Evolutionary conservation across 352 stramenopile genomes (phyloP).

Genomic region (Globisporangium nagaii): DNA sequence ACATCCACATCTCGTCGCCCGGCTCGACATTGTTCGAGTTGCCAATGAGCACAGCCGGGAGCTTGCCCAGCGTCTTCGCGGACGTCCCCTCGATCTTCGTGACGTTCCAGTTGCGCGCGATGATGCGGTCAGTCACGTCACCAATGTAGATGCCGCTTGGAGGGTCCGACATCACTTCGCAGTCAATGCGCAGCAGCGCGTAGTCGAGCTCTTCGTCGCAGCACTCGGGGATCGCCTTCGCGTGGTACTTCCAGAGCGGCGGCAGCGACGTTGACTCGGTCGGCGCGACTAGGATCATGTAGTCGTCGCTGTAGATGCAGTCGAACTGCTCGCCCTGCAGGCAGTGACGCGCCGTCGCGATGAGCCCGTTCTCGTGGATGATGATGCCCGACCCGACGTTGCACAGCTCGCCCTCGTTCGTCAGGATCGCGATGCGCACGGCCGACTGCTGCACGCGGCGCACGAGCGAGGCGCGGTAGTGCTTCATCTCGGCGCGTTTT

Average conservation of each 20-base stretch:
- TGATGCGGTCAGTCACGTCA: slow-evolving; percentile 83
- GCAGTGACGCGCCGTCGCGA: slow-evolving; percentile 76
- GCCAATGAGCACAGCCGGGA: slow-evolving; percentile 72
- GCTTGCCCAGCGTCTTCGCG: slow-evolving; percentile 58
- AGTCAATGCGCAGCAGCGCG: slow-evolving; percentile 75
- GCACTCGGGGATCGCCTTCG: slow-evolving; percentile 72
- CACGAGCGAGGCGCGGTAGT: slow-evolving; percentile 80
- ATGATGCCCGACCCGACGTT: slow-evolving; percentile 87
- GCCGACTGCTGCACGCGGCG: slow-evolving; percentile 82
- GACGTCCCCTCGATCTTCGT: slow-evolving; percentile 76
- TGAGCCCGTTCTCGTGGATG: slow-evolving; percentile 72
- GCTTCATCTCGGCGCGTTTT: slow-evolving; percentile 79
- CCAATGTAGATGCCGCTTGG: slow-evolving; percentile 86
- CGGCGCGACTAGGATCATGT: slow-evolving; percentile 81
- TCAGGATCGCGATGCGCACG: slow-evolving; percentile 81
- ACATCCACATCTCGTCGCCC: slow-evolving; percentile 89
- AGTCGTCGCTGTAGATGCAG: slow-evolving; percentile 84
- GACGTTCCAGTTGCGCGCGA: slow-evolving; percentile 78
- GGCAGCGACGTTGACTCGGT: slow-evolving; percentile 77
- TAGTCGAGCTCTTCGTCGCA: slow-evolving; percentile 84
- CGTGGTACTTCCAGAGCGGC: slow-evolving; percentile 84
- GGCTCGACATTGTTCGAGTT: slow-evolving; percentile 88
- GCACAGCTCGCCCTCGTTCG: slow-evolving; percentile 77
- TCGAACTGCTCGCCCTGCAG: slow-evolving; percentile 84
- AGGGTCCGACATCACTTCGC: slow-evolving; percentile 81